Evolutionary conservation across 805 yeast genomes (phyloP), one percentile per base, ranked within the genome.

Genomic region (Lipomyces spencermartinsiae): DNA sequence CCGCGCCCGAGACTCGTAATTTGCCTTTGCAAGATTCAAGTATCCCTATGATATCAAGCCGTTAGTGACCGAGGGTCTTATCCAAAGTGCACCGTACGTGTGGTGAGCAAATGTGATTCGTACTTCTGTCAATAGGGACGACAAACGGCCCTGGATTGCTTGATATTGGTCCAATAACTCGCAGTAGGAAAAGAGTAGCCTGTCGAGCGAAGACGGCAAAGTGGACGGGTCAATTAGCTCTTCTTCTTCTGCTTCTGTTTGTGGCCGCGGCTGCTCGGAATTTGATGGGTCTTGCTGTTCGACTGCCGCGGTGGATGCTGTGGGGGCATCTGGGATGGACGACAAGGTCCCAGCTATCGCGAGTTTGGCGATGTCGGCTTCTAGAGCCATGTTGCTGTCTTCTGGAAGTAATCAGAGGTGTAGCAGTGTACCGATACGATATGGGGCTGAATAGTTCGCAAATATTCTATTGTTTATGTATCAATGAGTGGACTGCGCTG

Each of bases 11-110:
- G 62, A 22, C 33, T 67, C 68, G 51, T 61, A 68, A 29, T 69
- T 69, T 25, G 72, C 72, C 54, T 69, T 65, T 14, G 72, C 72
- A 14, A 68, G 62, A 34, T 58, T 35, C 5, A 68, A 25, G 35
- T 55, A 68, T n/a, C 71, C 71, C 70, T 67, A 19, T 5, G 49
- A 43, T 9, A 8, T 58, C 35, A 16, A n/a, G 12, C 53, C 14
- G 16, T 25, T 22, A 14, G 31, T 16, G 19, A 12, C 35, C 54
- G 35, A 8, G 37, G 25, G 37, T 29, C n/a, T 9, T 9, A 31
- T 16, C 59, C 9, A 35, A 16, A 10, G 14, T 2, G 12, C 12
- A 10, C 14, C 57, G 2, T 22, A 53, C 57, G 2, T 53, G 14
- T 4, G 57, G 22, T 16, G 19, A 53, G 29, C 58, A 14, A 35